Percentiles rank a stretch among this genome's conserved stretches.
Evolutionary conservation across 305 asterid species (phyloP).

Genomic region (Fraxinus velutina): DNA sequence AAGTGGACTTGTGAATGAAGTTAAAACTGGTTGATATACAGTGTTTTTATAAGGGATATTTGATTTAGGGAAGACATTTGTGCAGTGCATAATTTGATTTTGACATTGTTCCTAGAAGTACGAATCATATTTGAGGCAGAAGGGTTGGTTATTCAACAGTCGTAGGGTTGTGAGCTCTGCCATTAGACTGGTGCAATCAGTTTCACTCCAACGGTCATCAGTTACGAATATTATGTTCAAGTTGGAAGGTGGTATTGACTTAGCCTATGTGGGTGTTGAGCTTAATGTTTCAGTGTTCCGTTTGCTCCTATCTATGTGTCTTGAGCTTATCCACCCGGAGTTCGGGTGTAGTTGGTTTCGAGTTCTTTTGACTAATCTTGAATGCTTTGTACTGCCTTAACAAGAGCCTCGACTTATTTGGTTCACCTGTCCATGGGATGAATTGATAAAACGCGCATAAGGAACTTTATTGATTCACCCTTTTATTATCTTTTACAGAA

Average conservation of each 20-base stretch:
- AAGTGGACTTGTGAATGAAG: not conserved
- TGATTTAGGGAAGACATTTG: not conserved
- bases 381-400: not conserved
- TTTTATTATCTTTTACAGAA: not conserved
- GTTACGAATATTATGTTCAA: not conserved
- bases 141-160: not conserved
- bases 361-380: not conserved
- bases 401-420: not conserved
- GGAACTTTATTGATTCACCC: not conserved
- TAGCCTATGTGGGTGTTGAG: not conserved
- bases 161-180: not conserved
- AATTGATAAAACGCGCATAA: not conserved
- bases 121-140: not conserved
- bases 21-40: not conserved
- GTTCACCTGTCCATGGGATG: not conserved
- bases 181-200: not conserved
- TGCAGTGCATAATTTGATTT: not conserved
- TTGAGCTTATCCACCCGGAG: not conserved
- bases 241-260: not conserved
- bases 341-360: not conserved
- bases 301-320: not conserved
- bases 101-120: not conserved
- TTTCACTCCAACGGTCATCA: not conserved
- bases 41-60: not conserved
- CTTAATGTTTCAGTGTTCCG: not conserved